phyloP scores from a whole-genome alignment of 169 alveolate genomes.

The Cryptosporidium sp. region DNA sequence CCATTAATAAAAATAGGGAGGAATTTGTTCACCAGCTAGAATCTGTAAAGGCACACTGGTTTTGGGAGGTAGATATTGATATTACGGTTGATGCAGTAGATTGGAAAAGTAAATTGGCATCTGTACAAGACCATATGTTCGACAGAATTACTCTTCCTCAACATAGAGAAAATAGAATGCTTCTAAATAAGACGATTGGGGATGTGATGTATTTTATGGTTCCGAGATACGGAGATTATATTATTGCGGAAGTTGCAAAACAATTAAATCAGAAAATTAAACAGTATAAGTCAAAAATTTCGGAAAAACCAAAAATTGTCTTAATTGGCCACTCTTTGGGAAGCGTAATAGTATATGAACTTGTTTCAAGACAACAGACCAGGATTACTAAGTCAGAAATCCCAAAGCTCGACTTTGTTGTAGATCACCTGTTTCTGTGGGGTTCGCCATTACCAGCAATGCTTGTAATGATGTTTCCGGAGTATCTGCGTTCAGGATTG shows the following conservation, averaged over 20 bases:
- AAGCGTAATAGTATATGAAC: conserved; percentile 85
- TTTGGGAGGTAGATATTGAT: conserved; percentile 75
- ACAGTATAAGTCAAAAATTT: conserved; percentile 83
- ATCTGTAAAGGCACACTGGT: conserved; percentile 71
- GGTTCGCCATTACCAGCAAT: conserved; percentile 88
- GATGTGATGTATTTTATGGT: conserved; percentile 85
- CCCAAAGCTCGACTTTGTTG: conserved; percentile 82
- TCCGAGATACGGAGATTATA: conserved; percentile 86
- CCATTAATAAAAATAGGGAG: conserved; percentile 48
- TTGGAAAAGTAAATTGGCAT: conserved; percentile 63
- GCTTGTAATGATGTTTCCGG: conserved; percentile 79
- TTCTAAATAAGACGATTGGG: conserved; percentile 76
- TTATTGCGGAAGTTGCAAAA: conserved; percentile 82
- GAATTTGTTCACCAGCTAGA: conserved; percentile 71
- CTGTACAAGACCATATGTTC: conserved; percentile 68
- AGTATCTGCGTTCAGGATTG: conserved; percentile 79
- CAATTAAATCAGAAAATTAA: conserved; percentile 83
- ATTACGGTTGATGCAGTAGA: conserved; percentile 71
- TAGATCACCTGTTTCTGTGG: conserved; percentile 85
- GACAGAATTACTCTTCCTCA: conserved; percentile 67
- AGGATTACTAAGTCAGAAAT: conserved; percentile 59
- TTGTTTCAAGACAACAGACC: conserved; percentile 80
- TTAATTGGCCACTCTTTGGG: conserved; percentile 88
- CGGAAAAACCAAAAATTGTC: conserved; percentile 83
- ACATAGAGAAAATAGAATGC: conserved; percentile 69